Conservation (phyloP, 306 rosid genomes). For the Delonix regia region DNA sequence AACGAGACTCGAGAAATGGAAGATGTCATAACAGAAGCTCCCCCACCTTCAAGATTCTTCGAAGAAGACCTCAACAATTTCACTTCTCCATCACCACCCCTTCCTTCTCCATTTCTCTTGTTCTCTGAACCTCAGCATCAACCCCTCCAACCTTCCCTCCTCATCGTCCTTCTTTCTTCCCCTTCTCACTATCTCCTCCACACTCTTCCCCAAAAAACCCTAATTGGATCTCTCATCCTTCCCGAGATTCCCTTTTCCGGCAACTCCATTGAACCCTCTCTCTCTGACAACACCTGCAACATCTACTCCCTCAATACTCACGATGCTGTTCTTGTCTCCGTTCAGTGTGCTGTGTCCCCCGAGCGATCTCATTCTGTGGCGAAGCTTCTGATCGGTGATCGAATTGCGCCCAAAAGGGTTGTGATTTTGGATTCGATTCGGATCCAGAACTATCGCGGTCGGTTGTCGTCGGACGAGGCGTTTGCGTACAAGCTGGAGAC, state of each 20-base stretch:
- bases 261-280: constrained; percentile 50
- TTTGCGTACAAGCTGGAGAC: constrained; percentile 78
- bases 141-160: constrained; percentile 64
- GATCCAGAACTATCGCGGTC: constrained; percentile 57
- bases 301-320: constrained; percentile 46
- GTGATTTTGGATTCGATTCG: constrained; percentile 63
- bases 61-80: constrained; percentile 86
- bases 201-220: constrained; percentile 40
- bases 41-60: constrained; percentile 80
- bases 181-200: constrained; percentile 66
- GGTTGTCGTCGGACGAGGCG: constrained; percentile 57
- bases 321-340: constrained; percentile 47
- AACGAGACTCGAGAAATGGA: constrained; percentile 48
- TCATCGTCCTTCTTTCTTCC: constrained; percentile 68
- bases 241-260: constrained; percentile 64
- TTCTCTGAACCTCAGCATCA: constrained; percentile 42
- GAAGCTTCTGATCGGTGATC: constrained; percentile 42
- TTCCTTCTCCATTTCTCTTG: constrained; percentile 71
- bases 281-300: constrained; percentile 48
- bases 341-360: constrained; percentile 47
- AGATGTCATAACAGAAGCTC: constrained; percentile 78
- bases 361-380: constrained; percentile 62
- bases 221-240: constrained; percentile 67
- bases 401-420: constrained; percentile 55
- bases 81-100: constrained; percentile 55